These are phyloP conservation scores for Cladorrhinum sp. DNA, from an alignment of 2,329 filamentous ascomycete species.

Conservation along the genomic window DNA sequence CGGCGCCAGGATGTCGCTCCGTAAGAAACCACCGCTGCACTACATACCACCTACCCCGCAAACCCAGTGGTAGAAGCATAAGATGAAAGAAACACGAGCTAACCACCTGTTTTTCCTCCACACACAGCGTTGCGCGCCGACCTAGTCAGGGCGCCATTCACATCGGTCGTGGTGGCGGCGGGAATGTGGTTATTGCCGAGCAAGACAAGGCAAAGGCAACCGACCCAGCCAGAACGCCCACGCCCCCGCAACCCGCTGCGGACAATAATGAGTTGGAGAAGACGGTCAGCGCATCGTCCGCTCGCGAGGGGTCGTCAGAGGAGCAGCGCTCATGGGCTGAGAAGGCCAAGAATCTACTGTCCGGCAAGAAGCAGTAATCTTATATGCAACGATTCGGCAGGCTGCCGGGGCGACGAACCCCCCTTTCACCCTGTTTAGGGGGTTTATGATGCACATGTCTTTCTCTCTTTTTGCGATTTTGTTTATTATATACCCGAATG, in stretches of 20 bases:
- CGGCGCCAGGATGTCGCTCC: conserved; percentile 78
- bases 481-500: not conserved
- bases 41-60: conserved; percentile 25
- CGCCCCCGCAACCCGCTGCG: not conserved
- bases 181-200: conserved; percentile 61
- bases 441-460: not conserved
- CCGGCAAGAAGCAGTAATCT: conserved; percentile 28
- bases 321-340: conserved; percentile 24
- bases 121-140: conserved; percentile 52
- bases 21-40: conserved; percentile 41
- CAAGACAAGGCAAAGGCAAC: conserved; percentile 36
- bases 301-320: not conserved
- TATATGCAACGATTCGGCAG: too few relatives aligned
- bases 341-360: conserved; percentile 28
- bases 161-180: conserved; percentile 71
- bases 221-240: not conserved
- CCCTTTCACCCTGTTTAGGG: not conserved
- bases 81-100: not conserved
- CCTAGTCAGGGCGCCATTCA: conserved; percentile 59
- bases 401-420: not conserved
- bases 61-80: not conserved
- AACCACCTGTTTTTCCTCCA: not conserved
- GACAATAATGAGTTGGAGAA: conserved; percentile 14
- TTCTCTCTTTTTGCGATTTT: not conserved
- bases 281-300: not conserved